These are phyloP conservation scores for Diaporthe sp. DNA, from an alignment of 2,329 filamentous ascomycete species.

Conservation along the genomic window DNA sequence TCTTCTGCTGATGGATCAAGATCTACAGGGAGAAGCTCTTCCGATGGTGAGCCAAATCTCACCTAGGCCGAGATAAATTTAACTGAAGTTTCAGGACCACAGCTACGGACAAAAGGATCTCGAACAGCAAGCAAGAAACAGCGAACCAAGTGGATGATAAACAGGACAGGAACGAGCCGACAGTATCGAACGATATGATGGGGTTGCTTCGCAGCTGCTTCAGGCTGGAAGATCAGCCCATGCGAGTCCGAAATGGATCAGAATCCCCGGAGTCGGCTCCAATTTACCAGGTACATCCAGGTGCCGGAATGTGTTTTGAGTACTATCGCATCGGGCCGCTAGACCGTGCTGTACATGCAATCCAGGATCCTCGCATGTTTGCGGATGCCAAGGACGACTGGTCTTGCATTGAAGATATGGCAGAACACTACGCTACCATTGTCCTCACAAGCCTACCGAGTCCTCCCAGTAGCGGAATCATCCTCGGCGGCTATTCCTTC, in stretches of 20 bases:
- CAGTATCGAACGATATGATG: background rate
- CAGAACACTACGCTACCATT: background rate
- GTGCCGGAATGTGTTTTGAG: slow-evolving; percentile 4
- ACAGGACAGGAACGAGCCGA: background rate
- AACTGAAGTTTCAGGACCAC: background rate
- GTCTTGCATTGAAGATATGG: background rate
- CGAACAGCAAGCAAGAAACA: background rate
- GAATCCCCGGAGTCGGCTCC: background rate
- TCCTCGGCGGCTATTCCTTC: background rate
- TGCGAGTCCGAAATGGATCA: background rate
- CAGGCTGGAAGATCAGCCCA: background rate
- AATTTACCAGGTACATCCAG: background rate
- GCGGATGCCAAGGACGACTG: background rate
- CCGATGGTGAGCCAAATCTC: background rate
- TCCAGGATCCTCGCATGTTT: background rate
- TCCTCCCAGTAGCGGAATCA: background rate
- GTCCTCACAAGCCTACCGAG: background rate
- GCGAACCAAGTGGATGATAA: background rate
- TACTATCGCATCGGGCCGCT: background rate
- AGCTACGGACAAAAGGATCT: background rate
- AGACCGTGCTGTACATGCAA: background rate
- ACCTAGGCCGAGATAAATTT: background rate
- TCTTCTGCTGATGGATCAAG: background rate
- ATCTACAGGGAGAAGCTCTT: background rate
- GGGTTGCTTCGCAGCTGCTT: background rate